Evolutionary conservation across 208 protist species (phyloP).

Genomic region (Acanthamoeba lenticulata): DNA sequence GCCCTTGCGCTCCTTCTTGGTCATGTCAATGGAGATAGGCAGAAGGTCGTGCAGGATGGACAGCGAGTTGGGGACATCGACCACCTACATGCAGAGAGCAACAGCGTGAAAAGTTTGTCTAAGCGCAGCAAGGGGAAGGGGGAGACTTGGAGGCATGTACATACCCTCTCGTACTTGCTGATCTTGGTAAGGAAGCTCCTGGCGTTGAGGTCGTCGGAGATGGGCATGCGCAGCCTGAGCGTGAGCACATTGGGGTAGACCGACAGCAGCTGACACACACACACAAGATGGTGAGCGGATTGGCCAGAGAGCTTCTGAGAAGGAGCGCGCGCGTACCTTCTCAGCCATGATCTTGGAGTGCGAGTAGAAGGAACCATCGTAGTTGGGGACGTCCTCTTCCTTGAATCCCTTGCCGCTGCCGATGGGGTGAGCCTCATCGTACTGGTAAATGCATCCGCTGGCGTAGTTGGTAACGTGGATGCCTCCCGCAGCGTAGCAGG

Average conservation of each 20-base stretch:
- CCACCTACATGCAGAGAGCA: slow-evolving; percentile 65
- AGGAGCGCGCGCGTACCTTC: slow-evolving; percentile 26
- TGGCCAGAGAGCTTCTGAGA: background rate
- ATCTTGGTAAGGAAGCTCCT: slow-evolving; percentile 87
- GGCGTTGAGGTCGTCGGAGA: slow-evolving; percentile 82
- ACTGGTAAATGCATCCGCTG: slow-evolving; percentile 89
- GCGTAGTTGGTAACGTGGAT: slow-evolving; percentile 87
- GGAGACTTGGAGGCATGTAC: too few relatives aligned
- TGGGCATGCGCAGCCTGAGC: slow-evolving; percentile 85
- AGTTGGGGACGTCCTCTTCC: slow-evolving; percentile 85
- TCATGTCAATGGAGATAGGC: slow-evolving; percentile 83
- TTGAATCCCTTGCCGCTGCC: slow-evolving; percentile 79
- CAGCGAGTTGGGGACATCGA: slow-evolving; percentile 87
- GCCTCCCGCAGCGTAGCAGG: slow-evolving; percentile 12
- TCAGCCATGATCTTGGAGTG: slow-evolving; percentile 85
- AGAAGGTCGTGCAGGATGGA: slow-evolving; percentile 82
- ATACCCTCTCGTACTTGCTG: slow-evolving; percentile 74
- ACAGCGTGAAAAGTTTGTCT: background rate
- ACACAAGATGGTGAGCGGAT: background rate
- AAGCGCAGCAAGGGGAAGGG: too few relatives aligned
- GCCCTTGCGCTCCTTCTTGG: slow-evolving; percentile 71
- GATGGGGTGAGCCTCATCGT: slow-evolving; percentile 82
- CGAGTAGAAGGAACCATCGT: slow-evolving; percentile 84
- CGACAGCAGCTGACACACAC: slow-evolving; percentile 27
- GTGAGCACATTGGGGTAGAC: slow-evolving; percentile 84